Evolutionary conservation across 805 yeast species (phyloP), one percentile per base, ranked within the genome.

Genomic region (Starmerella potacharoeniae): DNA sequence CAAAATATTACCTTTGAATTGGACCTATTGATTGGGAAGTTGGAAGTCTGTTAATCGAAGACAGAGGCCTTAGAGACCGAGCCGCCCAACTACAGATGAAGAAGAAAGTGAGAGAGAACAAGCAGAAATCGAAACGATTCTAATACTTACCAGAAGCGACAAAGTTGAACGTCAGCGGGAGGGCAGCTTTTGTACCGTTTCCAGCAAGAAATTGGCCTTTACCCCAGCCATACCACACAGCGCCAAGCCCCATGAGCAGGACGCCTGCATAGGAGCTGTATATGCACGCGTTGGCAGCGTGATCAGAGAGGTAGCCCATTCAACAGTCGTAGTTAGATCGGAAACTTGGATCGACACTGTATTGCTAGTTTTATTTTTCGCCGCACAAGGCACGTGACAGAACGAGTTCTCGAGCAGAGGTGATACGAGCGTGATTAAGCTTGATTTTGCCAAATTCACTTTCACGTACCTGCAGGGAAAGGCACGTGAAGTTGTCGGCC

Each of bases 121-220:
- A 36, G 13, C 33, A 45, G 40, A 45, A 40, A 5, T 33, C 37
- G 30, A 35, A 31, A 22, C 13, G 31, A 39, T 8, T 5, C 55
- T 44, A 28, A 45, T 55, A 52, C 65, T 62, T 63, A 63, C 95
- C 95, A 61, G 95, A 82, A 51, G 97, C 97, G 53, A 90, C 80
- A 67, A 90, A 90, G 68, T 90, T 90, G 57, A 90, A 74, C 1
- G 96, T 85, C 62, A 90, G 72, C 0, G 96, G 95, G 14, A 87
- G 42, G 36, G 88, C 95, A 45, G 75, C 75, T 63, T 86, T 90
- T 0, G 95, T 81, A 11, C 93, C 83, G 70, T 89, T 86, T 3
- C 90, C 82, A 2, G 89, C 76, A 53, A 89, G 70, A 65, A 86
- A 90, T 6, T 81, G 76, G 42, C 75, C 73, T 45, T 73, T 71